Conservation (phyloP, 495 filamentous ascomycete genomes). For the Oleoguttula mirabilis region DNA sequence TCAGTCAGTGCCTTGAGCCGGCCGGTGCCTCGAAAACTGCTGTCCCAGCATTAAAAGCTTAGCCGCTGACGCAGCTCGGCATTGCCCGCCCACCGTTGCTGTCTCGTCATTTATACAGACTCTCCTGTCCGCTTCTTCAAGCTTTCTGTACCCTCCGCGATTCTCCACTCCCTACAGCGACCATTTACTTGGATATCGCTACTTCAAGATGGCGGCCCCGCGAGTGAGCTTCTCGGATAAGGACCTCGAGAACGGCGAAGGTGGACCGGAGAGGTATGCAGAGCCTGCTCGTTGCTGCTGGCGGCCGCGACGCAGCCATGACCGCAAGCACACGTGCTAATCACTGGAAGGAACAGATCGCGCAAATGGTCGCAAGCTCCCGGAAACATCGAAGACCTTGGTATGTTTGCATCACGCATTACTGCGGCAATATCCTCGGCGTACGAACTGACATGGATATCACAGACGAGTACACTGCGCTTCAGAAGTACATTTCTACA, state of each 20-base stretch:
- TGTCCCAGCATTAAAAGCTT: too few species aligned
- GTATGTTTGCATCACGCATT: too few species aligned
- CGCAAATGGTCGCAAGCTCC: constrained; percentile 22
- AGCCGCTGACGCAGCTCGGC: constrained; percentile 14
- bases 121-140: constrained; percentile 6
- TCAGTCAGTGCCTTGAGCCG: too few species aligned
- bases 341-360: constrained; percentile 8
- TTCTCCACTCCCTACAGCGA: constrained; percentile 7
- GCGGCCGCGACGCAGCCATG: not conserved
- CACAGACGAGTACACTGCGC: constrained; percentile 30
- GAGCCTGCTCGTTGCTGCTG: not conserved
- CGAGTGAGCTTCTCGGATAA: constrained; percentile 22
- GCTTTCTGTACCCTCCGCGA: not conserved
- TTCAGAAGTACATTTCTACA: constrained; percentile 30
- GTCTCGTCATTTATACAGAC: constrained; percentile 10
- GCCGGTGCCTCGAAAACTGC: too few species aligned
- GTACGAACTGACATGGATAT: too few species aligned
- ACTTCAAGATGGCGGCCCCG: constrained; percentile 16
- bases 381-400: constrained; percentile 22
- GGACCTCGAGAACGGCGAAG: constrained; percentile 21
- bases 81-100: constrained; percentile 1
- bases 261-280: constrained; percentile 15
- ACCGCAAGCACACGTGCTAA: not conserved
- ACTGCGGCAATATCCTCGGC: too few species aligned
- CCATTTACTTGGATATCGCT: constrained; percentile 15